These are phyloP conservation scores for Pascua sp. DNA, from an alignment of 1,284 basidiomycete species.

Conservation along the genomic window DNA sequence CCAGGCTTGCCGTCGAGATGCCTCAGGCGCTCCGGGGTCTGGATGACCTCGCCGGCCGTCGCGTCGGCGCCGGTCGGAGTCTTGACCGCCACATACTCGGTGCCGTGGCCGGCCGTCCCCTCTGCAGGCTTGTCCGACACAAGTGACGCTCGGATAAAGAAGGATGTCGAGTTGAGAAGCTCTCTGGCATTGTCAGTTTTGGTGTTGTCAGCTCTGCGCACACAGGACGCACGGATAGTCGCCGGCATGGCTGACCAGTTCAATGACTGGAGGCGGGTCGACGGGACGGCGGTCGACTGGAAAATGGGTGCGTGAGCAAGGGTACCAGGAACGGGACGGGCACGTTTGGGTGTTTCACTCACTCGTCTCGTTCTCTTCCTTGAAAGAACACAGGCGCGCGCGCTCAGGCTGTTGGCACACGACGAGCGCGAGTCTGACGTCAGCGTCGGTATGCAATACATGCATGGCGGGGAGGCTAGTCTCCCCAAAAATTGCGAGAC, in stretches of 20 bases:
- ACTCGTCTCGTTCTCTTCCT: slow-evolving; percentile 52
- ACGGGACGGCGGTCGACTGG: slow-evolving; percentile 48
- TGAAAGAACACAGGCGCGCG: slow-evolving; percentile 50
- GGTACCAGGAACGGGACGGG: too few species aligned
- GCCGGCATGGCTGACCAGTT: slow-evolving; percentile 26
- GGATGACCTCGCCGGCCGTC: slow-evolving; percentile 47
- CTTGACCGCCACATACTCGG: slow-evolving; percentile 36
- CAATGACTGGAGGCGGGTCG: slow-evolving; percentile 50
- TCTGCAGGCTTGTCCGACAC: slow-evolving; percentile 24
- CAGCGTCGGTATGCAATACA: background rate
- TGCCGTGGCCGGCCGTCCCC: background rate
- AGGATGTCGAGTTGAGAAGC: slow-evolving; percentile 34
- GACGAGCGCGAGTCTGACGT: slow-evolving; percentile 16
- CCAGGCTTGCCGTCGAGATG: slow-evolving; percentile 38
- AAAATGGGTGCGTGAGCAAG: background rate
- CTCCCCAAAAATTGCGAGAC: too few species aligned
- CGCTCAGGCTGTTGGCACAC: slow-evolving; percentile 49
- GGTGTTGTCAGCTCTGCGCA: too few species aligned
- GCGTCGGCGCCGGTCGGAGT: slow-evolving; percentile 46
- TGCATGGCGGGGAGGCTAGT: too few species aligned
- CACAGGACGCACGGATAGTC: slow-evolving; percentile 13
- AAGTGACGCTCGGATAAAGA: slow-evolving; percentile 42
- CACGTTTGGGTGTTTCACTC: slow-evolving; percentile 13
- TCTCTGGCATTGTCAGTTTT: slow-evolving; percentile 16
- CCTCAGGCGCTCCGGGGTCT: slow-evolving; percentile 47